These are phyloP conservation scores for Myrica gale DNA, from an alignment of 306 rosid species.

Conservation along the genomic window DNA sequence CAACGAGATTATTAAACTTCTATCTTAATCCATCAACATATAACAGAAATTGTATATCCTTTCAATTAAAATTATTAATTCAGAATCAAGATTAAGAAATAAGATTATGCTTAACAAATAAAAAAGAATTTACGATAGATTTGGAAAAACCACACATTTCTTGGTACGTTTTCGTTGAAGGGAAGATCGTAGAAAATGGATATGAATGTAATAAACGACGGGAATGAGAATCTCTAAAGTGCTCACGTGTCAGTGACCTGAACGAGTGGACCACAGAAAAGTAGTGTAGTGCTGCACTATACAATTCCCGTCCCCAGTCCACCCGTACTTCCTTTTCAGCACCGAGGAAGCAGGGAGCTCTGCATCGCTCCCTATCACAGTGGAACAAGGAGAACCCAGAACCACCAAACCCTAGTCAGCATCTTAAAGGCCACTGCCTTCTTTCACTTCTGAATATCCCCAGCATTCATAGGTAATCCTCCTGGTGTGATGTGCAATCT, in stretches of 20 bases:
- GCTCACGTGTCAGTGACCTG: neutral
- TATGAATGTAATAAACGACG: neutral
- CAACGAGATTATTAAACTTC: no score
- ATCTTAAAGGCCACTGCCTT: neutral
- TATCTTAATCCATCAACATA: no score
- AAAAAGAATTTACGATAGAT: no score
- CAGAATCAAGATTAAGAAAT: no score
- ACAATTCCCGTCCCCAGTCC: neutral
- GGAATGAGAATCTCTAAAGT: neutral
- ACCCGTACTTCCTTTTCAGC: neutral
- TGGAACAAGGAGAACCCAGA: neutral
- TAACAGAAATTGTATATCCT: no score
- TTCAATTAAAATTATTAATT: no score
- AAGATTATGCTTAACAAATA: no score
- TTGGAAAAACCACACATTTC: no score
- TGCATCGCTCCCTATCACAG: neutral
- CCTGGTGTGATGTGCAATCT: neutral
- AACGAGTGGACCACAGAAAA: slow-evolving; percentile 8
- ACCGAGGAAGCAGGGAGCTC: neutral
- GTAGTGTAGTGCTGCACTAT: neutral
- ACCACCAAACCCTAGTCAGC: slow-evolving; percentile 10
- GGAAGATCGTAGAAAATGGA: no score
- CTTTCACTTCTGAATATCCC: neutral
- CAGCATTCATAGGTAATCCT: slow-evolving; percentile 6
- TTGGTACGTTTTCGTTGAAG: no score